Percentiles rank a stretch among this genome's conserved stretches.
Evolutionary conservation across 2,329 filamentous ascomycete genomes (phyloP).

Genomic region (Scedosporium minutisporum): DNA sequence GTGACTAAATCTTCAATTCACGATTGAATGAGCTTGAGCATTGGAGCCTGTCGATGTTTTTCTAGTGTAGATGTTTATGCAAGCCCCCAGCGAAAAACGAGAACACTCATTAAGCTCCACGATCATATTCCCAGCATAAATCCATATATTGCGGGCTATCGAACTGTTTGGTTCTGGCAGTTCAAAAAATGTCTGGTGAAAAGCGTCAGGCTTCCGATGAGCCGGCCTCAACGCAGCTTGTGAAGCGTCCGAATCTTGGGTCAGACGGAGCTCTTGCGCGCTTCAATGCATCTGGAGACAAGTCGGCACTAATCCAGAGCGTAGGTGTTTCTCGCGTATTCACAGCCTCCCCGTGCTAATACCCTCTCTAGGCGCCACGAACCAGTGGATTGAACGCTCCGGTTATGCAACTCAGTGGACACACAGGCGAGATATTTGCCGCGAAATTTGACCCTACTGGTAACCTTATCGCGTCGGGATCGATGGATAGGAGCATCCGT

Average conservation of each 20-base stretch:
- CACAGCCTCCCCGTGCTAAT: not conserved
- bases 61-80: not conserved
- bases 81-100: no score
- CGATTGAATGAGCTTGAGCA: conserved; percentile 8
- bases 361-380: conserved; percentile 52
- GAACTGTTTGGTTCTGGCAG: not conserved
- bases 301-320: conserved; percentile 37
- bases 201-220: conserved; percentile 85
- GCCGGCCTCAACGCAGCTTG: conserved; percentile 68
- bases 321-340: conserved; percentile 24
- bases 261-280: conserved; percentile 37
- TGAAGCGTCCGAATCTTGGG: conserved; percentile 74
- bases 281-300: conserved; percentile 37
- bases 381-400: conserved; percentile 80
- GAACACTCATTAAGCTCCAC: no score
- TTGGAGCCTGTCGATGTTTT: not conserved
- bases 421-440: conserved; percentile 79
- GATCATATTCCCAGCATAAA: not conserved
- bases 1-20: not conserved
- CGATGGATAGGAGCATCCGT: conserved; percentile 90
- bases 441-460: conserved; percentile 85
- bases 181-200: conserved; percentile 68
- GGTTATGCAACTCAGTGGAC: conserved; percentile 84
- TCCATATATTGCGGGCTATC: not conserved
- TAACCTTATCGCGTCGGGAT: conserved; percentile 82